These are phyloP conservation scores for Phytophthora sp. DNA, from an alignment of 352 stramenopile species.

Conservation along the genomic window DNA sequence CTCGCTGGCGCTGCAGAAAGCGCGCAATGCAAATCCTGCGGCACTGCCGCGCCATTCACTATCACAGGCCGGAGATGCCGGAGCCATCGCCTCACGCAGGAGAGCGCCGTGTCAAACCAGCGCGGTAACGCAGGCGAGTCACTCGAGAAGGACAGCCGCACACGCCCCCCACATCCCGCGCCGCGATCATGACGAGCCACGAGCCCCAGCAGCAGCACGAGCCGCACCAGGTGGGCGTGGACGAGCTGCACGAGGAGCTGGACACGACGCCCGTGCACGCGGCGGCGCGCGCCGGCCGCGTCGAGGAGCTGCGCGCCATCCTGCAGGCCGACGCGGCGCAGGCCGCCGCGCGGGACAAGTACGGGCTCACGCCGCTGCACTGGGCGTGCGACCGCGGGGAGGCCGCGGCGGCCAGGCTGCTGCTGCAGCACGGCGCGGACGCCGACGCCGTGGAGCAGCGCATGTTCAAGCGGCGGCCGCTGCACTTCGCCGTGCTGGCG, in stretches of 20 bases:
- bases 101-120: slow-evolving; percentile 3
- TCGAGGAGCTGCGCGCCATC: slow-evolving; percentile 43
- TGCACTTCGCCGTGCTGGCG: slow-evolving; percentile 69
- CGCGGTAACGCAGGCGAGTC: not conserved
- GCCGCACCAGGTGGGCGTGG: slow-evolving; percentile 33
- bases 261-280: slow-evolving; percentile 69
- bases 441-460: slow-evolving; percentile 64
- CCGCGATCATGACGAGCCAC: slow-evolving; percentile 25
- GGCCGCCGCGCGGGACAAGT: slow-evolving; percentile 61
- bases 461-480: slow-evolving; percentile 68
- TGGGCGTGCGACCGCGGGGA: slow-evolving; percentile 72
- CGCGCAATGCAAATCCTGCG: not conserved
- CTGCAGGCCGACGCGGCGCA: slow-evolving; percentile 37
- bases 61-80: slow-evolving; percentile 8
- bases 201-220: slow-evolving; percentile 33
- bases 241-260: slow-evolving; percentile 26
- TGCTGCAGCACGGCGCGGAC: slow-evolving; percentile 50
- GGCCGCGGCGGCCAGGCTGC: slow-evolving; percentile 21
- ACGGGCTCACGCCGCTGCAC: slow-evolving; percentile 72
- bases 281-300: slow-evolving; percentile 52
- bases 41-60: slow-evolving; percentile 4
- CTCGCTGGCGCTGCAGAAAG: too few relatives aligned
- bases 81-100: not conserved
- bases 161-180: not conserved
- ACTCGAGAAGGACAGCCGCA: slow-evolving; percentile 8